Conservation (phyloP, 306 rosid genomes). For the Begonia loranthoides region DNA sequence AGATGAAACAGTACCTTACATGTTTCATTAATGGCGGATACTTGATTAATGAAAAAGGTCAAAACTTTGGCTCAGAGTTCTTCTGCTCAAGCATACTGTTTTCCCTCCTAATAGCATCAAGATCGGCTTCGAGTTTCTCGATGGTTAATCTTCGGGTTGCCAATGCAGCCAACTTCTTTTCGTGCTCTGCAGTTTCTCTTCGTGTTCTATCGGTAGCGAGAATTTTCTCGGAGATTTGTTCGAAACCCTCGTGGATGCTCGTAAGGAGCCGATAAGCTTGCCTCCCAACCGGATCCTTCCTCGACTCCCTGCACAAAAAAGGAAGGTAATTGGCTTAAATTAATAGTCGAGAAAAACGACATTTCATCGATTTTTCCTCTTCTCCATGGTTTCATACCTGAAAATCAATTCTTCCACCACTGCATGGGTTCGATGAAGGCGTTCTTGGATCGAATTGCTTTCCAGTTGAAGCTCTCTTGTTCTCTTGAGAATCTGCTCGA, state of each 20-base stretch:
- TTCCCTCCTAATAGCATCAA: slow-evolving; percentile 41
- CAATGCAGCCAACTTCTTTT: slow-evolving; percentile 53
- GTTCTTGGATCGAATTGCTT: slow-evolving; percentile 74
- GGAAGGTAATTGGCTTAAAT: too few species aligned
- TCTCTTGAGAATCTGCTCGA: slow-evolving; percentile 62
- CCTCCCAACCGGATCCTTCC: slow-evolving; percentile 53
- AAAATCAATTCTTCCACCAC: slow-evolving; percentile 72
- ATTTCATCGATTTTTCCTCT: background rate
- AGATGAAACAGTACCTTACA: too few species aligned
- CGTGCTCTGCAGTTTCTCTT: slow-evolving; percentile 61
- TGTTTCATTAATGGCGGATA: too few species aligned
- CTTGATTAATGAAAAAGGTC: too few species aligned
- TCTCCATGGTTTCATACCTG: slow-evolving; percentile 34
- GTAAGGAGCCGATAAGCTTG: slow-evolving; percentile 68
- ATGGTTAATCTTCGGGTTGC: slow-evolving; percentile 36
- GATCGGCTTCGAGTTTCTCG: slow-evolving; percentile 43
- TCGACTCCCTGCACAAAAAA: slow-evolving; percentile 54
- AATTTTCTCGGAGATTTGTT: slow-evolving; percentile 62
- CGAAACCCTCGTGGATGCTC: slow-evolving; percentile 65
- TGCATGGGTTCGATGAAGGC: slow-evolving; percentile 71
- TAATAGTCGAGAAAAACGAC: too few species aligned
- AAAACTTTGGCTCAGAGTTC: too few species aligned
- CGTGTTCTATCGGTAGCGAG: slow-evolving; percentile 56
- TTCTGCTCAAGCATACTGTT: slow-evolving; percentile 27
- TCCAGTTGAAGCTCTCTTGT: slow-evolving; percentile 85